These are phyloP conservation scores for Fusarium sp. DNA, from an alignment of 2,329 filamentous ascomycete species.

Conservation along the genomic window DNA sequence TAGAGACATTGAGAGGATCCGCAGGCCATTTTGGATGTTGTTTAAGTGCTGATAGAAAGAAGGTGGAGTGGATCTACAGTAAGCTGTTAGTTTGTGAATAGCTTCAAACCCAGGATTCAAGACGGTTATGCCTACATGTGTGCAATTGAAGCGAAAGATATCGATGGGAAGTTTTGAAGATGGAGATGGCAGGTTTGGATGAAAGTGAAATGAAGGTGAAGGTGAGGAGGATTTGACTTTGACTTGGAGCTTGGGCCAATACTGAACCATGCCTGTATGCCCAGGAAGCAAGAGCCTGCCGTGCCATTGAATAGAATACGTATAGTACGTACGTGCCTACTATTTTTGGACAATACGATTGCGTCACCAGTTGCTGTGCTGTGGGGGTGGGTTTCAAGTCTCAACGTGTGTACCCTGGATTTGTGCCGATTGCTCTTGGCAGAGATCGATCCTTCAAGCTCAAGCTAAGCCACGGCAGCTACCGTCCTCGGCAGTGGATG, in stretches of 20 bases:
- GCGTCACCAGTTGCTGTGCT: constrained; percentile 35
- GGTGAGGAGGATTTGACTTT: not conserved
- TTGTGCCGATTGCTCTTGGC: constrained; percentile 14
- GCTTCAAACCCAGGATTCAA: not conserved
- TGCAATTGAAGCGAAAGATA: not conserved
- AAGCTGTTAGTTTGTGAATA: not conserved
- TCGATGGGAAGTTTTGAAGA: not conserved
- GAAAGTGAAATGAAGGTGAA: not conserved
- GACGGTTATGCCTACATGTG: constrained; percentile 1
- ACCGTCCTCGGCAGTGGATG: not conserved
- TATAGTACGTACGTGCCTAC: constrained; percentile 1
- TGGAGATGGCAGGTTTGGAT: not conserved
- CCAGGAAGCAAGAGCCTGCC: not conserved
- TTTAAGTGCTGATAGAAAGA: constrained; percentile 1
- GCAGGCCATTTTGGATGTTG: constrained; percentile 43
- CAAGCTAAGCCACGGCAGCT: not conserved
- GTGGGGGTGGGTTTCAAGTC: constrained; percentile 35
- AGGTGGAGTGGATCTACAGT: constrained; percentile 7
- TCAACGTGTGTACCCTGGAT: constrained; percentile 24
- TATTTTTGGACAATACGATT: constrained; percentile 29
- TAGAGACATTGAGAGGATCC: constrained; percentile 35
- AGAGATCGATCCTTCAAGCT: not conserved
- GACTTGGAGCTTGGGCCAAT: constrained; percentile 19
- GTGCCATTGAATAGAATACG: not conserved
- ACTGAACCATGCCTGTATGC: constrained; percentile 8